These are phyloP conservation scores for Panicum virgatum DNA, from an alignment of 202 grass and related monocot species.

Conservation along the genomic window DNA sequence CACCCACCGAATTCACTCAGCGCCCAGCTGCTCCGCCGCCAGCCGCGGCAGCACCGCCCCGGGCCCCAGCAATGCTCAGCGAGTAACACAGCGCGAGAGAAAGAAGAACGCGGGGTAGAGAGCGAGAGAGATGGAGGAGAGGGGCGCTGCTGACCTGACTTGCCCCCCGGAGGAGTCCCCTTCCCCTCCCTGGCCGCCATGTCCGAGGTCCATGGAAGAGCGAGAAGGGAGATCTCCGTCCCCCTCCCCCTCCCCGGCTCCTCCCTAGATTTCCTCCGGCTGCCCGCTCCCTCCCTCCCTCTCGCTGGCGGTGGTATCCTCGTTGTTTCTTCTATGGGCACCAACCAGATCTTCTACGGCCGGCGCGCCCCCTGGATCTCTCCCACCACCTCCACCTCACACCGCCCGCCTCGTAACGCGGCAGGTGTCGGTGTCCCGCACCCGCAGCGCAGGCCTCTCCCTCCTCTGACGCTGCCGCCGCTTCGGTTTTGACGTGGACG, in stretches of 20 bases:
- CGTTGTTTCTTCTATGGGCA: conserved; percentile 2
- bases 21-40: background rate
- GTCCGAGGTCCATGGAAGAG: conserved; percentile 45
- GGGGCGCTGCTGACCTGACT: conserved; percentile 26
- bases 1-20: background rate
- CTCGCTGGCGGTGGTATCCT: conserved; percentile 1
- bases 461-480: conserved; percentile 29
- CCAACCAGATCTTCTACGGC: conserved; percentile 49
- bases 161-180: conserved; percentile 29
- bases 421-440: conserved; percentile 35
- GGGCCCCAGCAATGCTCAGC: conserved; percentile 23
- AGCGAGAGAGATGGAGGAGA: background rate
- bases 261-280: conserved; percentile 10
- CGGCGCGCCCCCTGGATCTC: conserved; percentile 37
- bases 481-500: conserved; percentile 40
- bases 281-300: background rate
- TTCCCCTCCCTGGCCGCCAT: background rate
- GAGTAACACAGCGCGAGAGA: background rate
- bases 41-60: background rate
- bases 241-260: background rate
- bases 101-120: background rate
- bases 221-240: conserved; percentile 24
- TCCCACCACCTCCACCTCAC: conserved; percentile 1
- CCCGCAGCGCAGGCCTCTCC: background rate
- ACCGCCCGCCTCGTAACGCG: conserved; percentile 19